Evolutionary conservation across 108 stramenopile species (phyloP), one percentile per base, ranked within the genome.

Genomic region (Pseudonitzschia multistriata): DNA sequence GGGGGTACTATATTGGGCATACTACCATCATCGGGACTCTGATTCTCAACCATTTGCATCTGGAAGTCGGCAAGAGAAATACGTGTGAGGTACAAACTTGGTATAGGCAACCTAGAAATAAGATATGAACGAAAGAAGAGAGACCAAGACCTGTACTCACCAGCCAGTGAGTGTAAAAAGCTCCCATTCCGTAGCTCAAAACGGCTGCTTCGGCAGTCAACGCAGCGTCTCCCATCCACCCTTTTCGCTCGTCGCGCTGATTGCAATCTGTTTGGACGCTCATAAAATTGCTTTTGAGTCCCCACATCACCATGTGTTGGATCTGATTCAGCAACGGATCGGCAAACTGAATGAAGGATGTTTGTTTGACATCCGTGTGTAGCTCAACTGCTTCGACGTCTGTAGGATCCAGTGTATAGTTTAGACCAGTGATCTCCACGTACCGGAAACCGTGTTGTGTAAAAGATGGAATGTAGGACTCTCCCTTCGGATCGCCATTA

Each of bases 371-470:
- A 17, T 75, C 74, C 25, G 74, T 49, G 33, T 75, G 74, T 3
- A 75, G 22, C 24, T 69, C 74, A 6, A 75, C 37, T 21, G 74
- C 74, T 45, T 70, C 68, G 6, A 75, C 55, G 27, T 75, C 74
- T 7, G 62, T 37, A 21, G 31, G 37, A 19, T 69, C 36, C 21
- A 69, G 36, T 48, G 67, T 24, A 31, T 75, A 63, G 7, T 53
- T 53, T 14, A 67, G 59, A 39, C 70, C 70, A 19, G 72, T 49
- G 15, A 77, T 33, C 31, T 77, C 76, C 14, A 77, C 62, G 45
- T 77, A 77, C 5, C 76, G 76, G 34, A 77, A 77, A 17, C 76
- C 76, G 47, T 77, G 76, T 13, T 72, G 50, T 0, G 76, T 72
- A 34, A 71, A 77, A 3, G 65, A 40, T 7, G 76, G 76, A 3